Conservation (phyloP, 2,329 filamentous ascomycete species). For the Fusarium irregulare region DNA sequence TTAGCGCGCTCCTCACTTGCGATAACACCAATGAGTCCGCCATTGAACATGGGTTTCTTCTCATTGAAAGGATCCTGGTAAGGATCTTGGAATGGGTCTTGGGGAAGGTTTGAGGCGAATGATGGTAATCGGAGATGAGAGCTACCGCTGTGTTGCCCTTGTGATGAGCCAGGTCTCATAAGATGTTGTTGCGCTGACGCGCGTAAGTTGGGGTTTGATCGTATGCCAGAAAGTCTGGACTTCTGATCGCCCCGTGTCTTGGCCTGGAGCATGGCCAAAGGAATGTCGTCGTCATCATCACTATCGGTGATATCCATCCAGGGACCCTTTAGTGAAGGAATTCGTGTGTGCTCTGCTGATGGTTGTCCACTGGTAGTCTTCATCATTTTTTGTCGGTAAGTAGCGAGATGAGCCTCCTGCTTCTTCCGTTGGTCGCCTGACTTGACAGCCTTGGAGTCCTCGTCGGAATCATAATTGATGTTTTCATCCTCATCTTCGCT, state of each 20-base stretch:
- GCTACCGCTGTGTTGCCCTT: background rate
- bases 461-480: constrained; percentile 33
- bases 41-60: constrained; percentile 22
- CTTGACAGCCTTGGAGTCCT: background rate
- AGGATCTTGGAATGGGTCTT: constrained; percentile 32
- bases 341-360: constrained; percentile 1
- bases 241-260: background rate
- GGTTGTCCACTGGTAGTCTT: constrained; percentile 28
- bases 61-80: constrained; percentile 3
- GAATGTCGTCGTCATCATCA: constrained; percentile 30
- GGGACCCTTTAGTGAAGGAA: constrained; percentile 10
- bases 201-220: constrained; percentile 33
- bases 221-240: constrained; percentile 13
- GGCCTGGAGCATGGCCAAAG: constrained; percentile 28
- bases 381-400: constrained; percentile 38
- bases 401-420: constrained; percentile 32
- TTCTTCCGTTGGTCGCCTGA: constrained; percentile 18
- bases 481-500: constrained; percentile 27
- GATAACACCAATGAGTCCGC: constrained; percentile 29
- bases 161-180: constrained; percentile 32
- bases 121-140: constrained; percentile 25
- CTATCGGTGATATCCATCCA: constrained; percentile 5
- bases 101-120: constrained; percentile 27
- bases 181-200: constrained; percentile 24
- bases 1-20: constrained; percentile 31